These are phyloP conservation scores for Hamamelis virginiana DNA, from an alignment of 164 flowering plant genomes.

Conservation along the genomic window DNA sequence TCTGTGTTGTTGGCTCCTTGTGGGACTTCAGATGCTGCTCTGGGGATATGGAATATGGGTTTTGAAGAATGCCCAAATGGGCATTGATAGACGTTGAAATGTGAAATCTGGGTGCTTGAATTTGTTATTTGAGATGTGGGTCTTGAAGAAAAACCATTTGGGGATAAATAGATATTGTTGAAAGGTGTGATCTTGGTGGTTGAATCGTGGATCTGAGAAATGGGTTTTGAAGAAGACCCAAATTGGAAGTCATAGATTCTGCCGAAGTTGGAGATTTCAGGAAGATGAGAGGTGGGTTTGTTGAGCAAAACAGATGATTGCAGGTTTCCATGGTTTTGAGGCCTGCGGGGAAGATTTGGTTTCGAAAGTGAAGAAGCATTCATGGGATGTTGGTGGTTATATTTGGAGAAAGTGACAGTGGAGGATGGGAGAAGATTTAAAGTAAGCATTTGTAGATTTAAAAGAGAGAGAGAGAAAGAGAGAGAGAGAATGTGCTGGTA, in stretches of 20 bases:
- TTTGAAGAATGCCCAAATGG: conserved; percentile 27
- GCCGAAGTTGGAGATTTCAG: conserved; percentile 5
- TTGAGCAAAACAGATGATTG: conserved; percentile 2
- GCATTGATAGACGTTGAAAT: conserved; percentile 5
- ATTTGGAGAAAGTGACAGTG: conserved; percentile 31
- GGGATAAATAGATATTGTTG: neutral
- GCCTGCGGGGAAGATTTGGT: conserved; percentile 20
- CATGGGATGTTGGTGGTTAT: conserved; percentile 16
- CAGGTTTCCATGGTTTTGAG: conserved; percentile 5
- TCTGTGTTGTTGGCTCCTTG: conserved; percentile 40
- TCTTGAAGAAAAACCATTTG: neutral
- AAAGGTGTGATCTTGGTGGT: conserved; percentile 13
- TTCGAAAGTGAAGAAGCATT: conserved; percentile 28
- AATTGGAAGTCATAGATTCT: conserved; percentile 14
- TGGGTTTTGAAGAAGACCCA: conserved; percentile 21
- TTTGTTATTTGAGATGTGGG: conserved; percentile 4
- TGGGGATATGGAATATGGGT: conserved; percentile 19
- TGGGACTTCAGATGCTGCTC: conserved; percentile 40
- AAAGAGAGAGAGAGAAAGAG: neutral
- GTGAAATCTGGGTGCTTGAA: conserved; percentile 6
- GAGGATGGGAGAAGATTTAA: conserved; percentile 34
- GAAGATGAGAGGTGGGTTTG: neutral
- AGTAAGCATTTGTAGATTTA: conserved; percentile 33
- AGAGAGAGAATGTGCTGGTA: neutral
- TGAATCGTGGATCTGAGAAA: conserved; percentile 27